A percentile compares a stretch with the other conserved stretches of the same genome.
phyloP scores from a whole-genome alignment of 2,329 filamentous ascomycete genomes.

The Tolypocladium ovalisporum region DNA sequence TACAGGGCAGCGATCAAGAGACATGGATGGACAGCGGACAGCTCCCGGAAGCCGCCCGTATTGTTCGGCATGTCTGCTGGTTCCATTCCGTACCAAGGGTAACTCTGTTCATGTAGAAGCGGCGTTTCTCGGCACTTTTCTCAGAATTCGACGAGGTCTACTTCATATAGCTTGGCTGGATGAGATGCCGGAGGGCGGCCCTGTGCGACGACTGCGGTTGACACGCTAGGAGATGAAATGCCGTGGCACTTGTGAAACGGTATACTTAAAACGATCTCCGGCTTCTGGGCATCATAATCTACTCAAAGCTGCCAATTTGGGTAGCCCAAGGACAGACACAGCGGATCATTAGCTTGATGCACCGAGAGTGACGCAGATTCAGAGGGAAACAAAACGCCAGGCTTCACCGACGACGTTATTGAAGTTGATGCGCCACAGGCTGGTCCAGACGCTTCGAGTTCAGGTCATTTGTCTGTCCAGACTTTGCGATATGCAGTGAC shows the following conservation, averaged over 20 bases:
- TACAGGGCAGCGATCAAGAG: background rate
- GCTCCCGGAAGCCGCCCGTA: background rate
- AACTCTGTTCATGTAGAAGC: background rate
- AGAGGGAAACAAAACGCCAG: background rate
- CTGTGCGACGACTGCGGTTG: background rate
- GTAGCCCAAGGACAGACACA: background rate
- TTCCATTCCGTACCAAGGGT: background rate
- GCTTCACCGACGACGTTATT: background rate
- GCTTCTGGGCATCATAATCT: background rate
- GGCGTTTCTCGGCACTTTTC: background rate
- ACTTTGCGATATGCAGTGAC: background rate
- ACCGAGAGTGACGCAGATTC: no score
- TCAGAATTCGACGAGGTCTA: no score
- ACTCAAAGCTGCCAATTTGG: background rate
- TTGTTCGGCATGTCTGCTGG: background rate
- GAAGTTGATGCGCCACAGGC: background rate
- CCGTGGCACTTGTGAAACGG: no score
- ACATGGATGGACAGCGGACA: no score
- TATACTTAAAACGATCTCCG: background rate
- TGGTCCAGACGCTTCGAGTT: background rate
- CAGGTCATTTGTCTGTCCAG: background rate
- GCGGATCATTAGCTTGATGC: background rate
- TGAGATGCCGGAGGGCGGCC: background rate
- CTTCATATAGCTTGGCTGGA: background rate
- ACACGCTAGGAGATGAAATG: background rate